Conservation (phyloP, 106 monocot species). For the Acanthochlamys bracteata region DNA sequence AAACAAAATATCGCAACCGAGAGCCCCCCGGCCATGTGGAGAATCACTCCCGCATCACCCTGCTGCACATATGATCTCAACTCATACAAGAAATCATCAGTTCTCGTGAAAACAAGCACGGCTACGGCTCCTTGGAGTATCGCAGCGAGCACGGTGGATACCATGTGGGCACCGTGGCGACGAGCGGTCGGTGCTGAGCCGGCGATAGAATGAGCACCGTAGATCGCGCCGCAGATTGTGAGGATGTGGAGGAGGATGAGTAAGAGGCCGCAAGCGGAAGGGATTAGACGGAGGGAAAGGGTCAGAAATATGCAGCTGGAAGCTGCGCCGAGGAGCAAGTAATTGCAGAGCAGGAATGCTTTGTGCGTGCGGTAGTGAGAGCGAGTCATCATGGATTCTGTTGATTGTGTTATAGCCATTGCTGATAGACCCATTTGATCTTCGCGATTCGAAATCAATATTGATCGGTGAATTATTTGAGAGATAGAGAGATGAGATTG, state of each 20-base stretch:
- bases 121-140: conserved; percentile 84
- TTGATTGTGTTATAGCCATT: background rate
- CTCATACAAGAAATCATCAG: conserved; percentile 48
- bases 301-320: conserved; percentile 87
- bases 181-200: conserved; percentile 25
- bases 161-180: conserved; percentile 83
- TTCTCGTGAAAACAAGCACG: conserved; percentile 53
- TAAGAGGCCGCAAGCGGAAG: conserved; percentile 61
- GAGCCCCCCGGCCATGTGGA: conserved; percentile 76
- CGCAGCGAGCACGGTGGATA: conserved; percentile 66
- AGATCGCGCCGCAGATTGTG: conserved; percentile 57
- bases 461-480: background rate
- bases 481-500: background rate
- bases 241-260: conserved; percentile 78
- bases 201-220: conserved; percentile 36
- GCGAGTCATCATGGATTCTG: background rate
- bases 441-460: background rate
- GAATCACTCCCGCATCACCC: conserved; percentile 57
- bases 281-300: conserved; percentile 88
- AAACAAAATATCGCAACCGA: conserved; percentile 65
- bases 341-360: conserved; percentile 70
- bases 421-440: background rate
- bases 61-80: conserved; percentile 68
- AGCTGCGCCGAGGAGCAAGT: conserved; percentile 72
- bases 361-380: conserved; percentile 50